Evolutionary conservation across 1,284 basidiomycete genomes (phyloP).

Genomic region (Stereum hirsutum): DNA sequence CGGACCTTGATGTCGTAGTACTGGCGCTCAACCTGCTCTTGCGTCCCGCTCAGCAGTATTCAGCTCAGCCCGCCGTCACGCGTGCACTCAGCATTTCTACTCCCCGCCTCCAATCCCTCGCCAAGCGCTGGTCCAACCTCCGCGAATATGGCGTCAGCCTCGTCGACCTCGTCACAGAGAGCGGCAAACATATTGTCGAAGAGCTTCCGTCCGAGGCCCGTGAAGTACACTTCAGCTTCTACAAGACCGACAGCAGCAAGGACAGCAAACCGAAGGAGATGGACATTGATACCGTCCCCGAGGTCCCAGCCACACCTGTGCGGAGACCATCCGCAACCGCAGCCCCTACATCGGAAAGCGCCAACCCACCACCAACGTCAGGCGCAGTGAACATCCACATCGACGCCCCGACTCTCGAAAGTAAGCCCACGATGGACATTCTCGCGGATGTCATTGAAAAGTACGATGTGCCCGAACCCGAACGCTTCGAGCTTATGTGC

Average conservation of each 20-base stretch:
- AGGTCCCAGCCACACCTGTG: constrained; percentile 27
- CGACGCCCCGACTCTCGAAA: constrained; percentile 46
- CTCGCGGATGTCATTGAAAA: constrained; percentile 67
- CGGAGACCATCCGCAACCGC: constrained; percentile 15
- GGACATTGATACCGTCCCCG: constrained; percentile 31
- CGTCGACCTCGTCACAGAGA: constrained; percentile 52
- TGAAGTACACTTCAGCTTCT: constrained; percentile 72
- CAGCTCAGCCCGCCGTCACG: constrained; percentile 70
- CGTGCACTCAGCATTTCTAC: constrained; percentile 73
- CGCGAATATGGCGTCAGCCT: constrained; percentile 68
- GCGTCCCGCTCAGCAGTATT: constrained; percentile 93
- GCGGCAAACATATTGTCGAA: constrained; percentile 43
- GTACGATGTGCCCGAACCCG: constrained; percentile 72
- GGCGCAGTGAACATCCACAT: constrained; percentile 61
- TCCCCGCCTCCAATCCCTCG: constrained; percentile 59
- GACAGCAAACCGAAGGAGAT: constrained; percentile 30
- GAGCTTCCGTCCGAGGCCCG: constrained; percentile 58
- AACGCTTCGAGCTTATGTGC: constrained; percentile 87
- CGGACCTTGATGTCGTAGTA: constrained; percentile 85
- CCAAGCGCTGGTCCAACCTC: constrained; percentile 66
- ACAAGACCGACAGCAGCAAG: constrained; percentile 38
- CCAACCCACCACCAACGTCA: constrained; percentile 19
- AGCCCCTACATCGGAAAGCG: constrained; percentile 14
- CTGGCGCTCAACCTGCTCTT: constrained; percentile 81
- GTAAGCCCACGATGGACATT: constrained; percentile 62